These are phyloP conservation scores for Inonotus hispidus DNA, from an alignment of 1,284 basidiomycete genomes.

Conservation along the genomic window DNA sequence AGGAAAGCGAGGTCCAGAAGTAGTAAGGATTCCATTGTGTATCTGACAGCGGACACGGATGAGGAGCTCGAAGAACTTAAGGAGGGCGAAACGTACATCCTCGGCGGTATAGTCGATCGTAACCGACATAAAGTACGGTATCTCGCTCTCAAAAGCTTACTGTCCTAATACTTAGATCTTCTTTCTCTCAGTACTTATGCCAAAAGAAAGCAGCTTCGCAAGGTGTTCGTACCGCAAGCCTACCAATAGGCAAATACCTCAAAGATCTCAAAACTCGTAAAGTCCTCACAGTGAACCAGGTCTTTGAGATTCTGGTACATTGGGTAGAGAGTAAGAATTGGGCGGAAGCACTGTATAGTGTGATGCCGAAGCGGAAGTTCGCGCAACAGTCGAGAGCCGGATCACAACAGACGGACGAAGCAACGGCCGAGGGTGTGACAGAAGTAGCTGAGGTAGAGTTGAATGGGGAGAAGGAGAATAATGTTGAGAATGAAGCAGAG, in stretches of 20 bases:
- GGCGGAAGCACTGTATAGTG: slow-evolving; percentile 77
- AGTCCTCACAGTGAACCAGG: slow-evolving; percentile 96
- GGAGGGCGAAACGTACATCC: slow-evolving; percentile 87
- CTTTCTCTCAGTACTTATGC: slow-evolving; percentile 69
- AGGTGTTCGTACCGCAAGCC: slow-evolving; percentile 78
- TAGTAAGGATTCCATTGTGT: slow-evolving; percentile 59
- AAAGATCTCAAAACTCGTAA: slow-evolving; percentile 83
- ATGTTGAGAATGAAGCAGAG: neutral
- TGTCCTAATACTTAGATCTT: slow-evolving; percentile 1
- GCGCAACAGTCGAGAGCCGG: slow-evolving; percentile 31
- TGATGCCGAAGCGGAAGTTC: slow-evolving; percentile 90
- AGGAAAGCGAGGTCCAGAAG: slow-evolving; percentile 9
- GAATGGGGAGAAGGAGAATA: neutral
- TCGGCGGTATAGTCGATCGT: slow-evolving; percentile 94
- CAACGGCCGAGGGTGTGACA: slow-evolving; percentile 19
- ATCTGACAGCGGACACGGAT: slow-evolving; percentile 92
- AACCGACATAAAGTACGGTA: slow-evolving; percentile 88
- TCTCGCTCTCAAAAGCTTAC: neutral
- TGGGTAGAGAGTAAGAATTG: slow-evolving; percentile 84
- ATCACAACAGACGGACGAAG: slow-evolving; percentile 25
- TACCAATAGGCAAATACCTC: slow-evolving; percentile 90
- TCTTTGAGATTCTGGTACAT: slow-evolving; percentile 87
- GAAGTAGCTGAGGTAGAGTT: slow-evolving; percentile 6
- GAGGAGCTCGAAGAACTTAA: slow-evolving; percentile 79
- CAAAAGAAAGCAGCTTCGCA: slow-evolving; percentile 77